These are phyloP conservation scores for Epichloe uncinata DNA, from an alignment of 2,329 filamentous ascomycete species.

Conservation along the genomic window DNA sequence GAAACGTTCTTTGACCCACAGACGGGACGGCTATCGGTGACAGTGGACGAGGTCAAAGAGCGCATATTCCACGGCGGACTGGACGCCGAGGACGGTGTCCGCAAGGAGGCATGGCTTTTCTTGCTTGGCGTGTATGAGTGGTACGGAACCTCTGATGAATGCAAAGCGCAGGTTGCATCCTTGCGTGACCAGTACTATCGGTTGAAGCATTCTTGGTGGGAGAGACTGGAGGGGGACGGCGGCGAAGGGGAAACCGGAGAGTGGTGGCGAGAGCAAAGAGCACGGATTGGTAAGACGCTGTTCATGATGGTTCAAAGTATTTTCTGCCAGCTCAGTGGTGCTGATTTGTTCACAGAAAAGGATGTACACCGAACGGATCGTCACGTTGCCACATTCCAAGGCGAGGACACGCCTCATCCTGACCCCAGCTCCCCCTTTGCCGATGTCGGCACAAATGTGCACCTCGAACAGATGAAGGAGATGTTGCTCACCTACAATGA, in stretches of 20 bases:
- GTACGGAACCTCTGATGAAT: constrained; percentile 79
- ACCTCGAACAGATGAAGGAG: constrained; percentile 97
- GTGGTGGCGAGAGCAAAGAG: constrained; percentile 93
- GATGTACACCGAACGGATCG: constrained; percentile 96
- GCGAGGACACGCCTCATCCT: constrained; percentile 91
- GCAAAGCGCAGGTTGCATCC: constrained; percentile 70
- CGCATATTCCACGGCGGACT: constrained; percentile 93
- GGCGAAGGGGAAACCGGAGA: constrained; percentile 73
- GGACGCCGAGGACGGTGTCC: constrained; percentile 74
- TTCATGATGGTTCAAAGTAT: neutral
- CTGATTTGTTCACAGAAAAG: constrained; percentile 55
- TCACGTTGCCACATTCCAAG: constrained; percentile 85
- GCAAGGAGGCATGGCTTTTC: constrained; percentile 96
- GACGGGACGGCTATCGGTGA: constrained; percentile 64
- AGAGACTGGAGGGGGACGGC: constrained; percentile 71
- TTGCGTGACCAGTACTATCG: constrained; percentile 87
- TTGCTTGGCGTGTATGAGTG: constrained; percentile 84
- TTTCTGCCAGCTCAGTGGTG: neutral
- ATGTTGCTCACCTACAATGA: constrained; percentile 98
- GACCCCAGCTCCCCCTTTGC: constrained; percentile 89
- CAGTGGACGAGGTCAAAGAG: constrained; percentile 87
- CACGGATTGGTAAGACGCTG: constrained; percentile 65
- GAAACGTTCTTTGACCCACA: constrained; percentile 70
- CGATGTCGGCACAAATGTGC: constrained; percentile 85
- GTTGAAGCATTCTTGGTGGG: constrained; percentile 94